Percentiles rank a stretch among this genome's conserved stretches.
phyloP scores from a whole-genome alignment of 2,329 filamentous ascomycete genomes.

The Beauveria brongniartii region DNA sequence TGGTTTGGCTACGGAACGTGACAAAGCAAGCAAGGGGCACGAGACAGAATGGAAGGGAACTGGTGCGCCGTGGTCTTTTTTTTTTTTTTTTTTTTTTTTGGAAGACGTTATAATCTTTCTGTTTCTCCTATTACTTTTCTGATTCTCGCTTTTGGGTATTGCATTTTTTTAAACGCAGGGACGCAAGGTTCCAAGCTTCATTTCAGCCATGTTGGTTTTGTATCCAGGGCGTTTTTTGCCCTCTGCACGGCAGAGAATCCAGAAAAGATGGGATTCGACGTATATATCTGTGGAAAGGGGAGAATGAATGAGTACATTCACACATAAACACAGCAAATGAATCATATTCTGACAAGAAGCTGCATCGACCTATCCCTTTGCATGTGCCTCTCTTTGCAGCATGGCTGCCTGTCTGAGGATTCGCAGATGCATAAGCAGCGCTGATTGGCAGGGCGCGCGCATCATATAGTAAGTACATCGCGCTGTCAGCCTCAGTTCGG shows the following conservation, averaged over 20 bases:
- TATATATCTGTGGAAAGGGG: not conserved
- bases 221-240: not conserved
- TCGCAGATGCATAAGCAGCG: not conserved
- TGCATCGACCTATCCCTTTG: not conserved
- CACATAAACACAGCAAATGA: not conserved
- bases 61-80: not conserved
- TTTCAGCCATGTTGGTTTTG: conserved; percentile 4
- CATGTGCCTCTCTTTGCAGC: not conserved
- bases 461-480: not conserved
- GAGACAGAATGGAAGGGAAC: not conserved
- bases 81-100: not conserved
- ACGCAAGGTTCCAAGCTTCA: not conserved
- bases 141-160: not conserved
- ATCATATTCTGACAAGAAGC: not conserved
- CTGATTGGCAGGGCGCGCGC: not conserved
- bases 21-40: not conserved
- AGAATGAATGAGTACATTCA: not conserved
- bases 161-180: not conserved
- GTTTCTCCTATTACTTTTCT: not conserved
- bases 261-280: not conserved
- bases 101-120: not conserved
- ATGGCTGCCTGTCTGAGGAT: not conserved
- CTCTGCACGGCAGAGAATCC: too few species aligned
- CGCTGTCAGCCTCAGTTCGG: not conserved
- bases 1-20: not conserved